phyloP scores from a whole-genome alignment of 805 yeast species.

The Cyberlindnera suaveolens region DNA sequence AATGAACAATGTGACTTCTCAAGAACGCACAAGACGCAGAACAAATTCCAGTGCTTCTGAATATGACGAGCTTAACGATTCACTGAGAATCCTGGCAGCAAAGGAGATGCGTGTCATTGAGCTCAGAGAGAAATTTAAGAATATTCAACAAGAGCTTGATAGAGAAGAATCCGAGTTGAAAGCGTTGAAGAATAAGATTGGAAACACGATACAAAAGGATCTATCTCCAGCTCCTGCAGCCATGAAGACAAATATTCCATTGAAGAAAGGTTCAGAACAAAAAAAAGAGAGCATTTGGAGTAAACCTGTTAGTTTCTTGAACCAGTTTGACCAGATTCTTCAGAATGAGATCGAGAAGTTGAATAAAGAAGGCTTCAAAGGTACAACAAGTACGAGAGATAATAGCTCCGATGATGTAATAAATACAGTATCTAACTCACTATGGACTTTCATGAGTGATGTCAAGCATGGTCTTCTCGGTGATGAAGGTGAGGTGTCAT shows the following conservation, averaged over 20 bases:
- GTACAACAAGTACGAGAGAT: slow-evolving; percentile 1
- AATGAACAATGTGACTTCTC: too few relatives aligned
- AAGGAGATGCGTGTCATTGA: slow-evolving; percentile 67
- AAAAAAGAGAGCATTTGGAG: slow-evolving; percentile 33
- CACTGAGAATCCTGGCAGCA: slow-evolving; percentile 54
- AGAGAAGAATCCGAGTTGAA: slow-evolving; percentile 28
- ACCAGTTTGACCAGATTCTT: slow-evolving; percentile 60
- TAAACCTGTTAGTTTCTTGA: slow-evolving; percentile 55
- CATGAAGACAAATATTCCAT: neutral
- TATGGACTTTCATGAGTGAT: slow-evolving; percentile 48
- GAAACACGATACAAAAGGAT: slow-evolving; percentile 22
- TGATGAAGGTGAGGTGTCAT: slow-evolving; percentile 21
- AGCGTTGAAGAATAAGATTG: slow-evolving; percentile 28
- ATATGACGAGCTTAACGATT: slow-evolving; percentile 40
- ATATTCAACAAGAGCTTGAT: slow-evolving; percentile 41
- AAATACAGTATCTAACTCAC: slow-evolving; percentile 32
- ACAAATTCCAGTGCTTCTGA: slow-evolving; percentile 13
- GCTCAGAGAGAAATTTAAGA: slow-evolving; percentile 44
- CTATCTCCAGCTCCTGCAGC: slow-evolving; percentile 15
- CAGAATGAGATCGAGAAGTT: slow-evolving; percentile 61
- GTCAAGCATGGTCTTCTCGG: slow-evolving; percentile 38
- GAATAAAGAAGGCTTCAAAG: slow-evolving; percentile 18
- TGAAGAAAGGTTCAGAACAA: neutral
- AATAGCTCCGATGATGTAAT: slow-evolving; percentile 23
- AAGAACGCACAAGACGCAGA: slow-evolving; percentile 14